A percentile compares a stretch with the other conserved stretches of the same genome.
Conservation (phyloP, 768 basidiomycete genomes). For the Hydnomerulius pinastri region DNA sequence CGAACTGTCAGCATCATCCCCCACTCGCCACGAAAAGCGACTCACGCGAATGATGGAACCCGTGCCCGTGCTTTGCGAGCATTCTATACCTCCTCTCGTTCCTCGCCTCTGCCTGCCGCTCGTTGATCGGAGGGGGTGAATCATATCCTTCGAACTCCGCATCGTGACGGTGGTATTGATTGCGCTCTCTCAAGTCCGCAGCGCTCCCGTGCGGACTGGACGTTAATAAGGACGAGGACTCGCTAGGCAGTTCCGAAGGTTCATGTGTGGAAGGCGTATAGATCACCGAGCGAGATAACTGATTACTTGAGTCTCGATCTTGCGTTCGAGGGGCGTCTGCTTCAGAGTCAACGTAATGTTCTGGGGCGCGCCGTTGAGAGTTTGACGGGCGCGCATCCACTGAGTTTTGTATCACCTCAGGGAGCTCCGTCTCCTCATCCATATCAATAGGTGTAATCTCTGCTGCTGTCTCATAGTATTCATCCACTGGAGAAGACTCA, state of each 20-base stretch:
- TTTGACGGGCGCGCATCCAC: not conserved
- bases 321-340: not conserved
- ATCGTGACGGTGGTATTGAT: constrained; percentile 6
- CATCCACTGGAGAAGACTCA: constrained; percentile 22
- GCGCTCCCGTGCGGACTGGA: constrained; percentile 20
- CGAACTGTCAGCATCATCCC: not conserved
- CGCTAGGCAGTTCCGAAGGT: constrained; percentile 18
- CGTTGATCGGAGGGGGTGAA: constrained; percentile 41
- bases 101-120: constrained; percentile 40
- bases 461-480: constrained; percentile 28
- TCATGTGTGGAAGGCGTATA: not conserved
- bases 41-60: constrained; percentile 70
- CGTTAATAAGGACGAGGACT: constrained; percentile 33
- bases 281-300: not conserved
- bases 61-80: constrained; percentile 52
- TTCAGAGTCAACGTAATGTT: not conserved
- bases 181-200: not conserved
- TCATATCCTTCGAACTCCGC: constrained; percentile 34
- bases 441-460: constrained; percentile 24
- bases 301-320: not conserved
- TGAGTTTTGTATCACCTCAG: not conserved
- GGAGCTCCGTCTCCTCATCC: not conserved
- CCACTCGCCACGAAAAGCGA: constrained; percentile 3
- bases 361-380: not conserved
- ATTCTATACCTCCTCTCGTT: constrained; percentile 72